phyloP scores from a whole-genome alignment of 768 basidiomycete genomes.

The Exsudoporus frostii region DNA sequence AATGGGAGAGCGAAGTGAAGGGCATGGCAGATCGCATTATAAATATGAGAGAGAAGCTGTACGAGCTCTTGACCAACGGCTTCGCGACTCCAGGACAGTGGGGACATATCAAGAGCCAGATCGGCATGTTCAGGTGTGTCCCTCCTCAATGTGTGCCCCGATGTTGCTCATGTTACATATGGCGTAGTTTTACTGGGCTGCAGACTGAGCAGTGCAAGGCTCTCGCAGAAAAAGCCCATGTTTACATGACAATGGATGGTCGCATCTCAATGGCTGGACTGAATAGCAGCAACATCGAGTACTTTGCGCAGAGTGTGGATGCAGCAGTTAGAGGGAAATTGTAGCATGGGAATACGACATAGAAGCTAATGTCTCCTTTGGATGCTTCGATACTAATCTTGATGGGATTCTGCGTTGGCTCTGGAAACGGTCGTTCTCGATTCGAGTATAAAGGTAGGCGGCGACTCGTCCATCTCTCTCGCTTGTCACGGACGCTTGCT shows the following conservation, averaged over 20 bases:
- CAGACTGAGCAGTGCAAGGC: constrained; percentile 74
- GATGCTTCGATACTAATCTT: constrained; percentile 24
- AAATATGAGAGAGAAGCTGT: constrained; percentile 84
- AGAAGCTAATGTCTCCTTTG: constrained; percentile 18
- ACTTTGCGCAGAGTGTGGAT: constrained; percentile 86
- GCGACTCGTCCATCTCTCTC: neutral
- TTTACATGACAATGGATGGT: constrained; percentile 93
- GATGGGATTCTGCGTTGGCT: constrained; percentile 13
- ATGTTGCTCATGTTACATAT: constrained; percentile 1
- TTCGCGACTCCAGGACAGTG: constrained; percentile 91
- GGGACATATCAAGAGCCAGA: constrained; percentile 93
- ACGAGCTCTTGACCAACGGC: constrained; percentile 69
- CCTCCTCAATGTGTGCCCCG: neutral
- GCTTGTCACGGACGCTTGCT: neutral
- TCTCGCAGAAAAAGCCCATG: constrained; percentile 82
- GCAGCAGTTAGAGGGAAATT: constrained; percentile 76
- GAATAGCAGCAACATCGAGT: constrained; percentile 79
- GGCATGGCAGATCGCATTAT: constrained; percentile 96
- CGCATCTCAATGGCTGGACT: constrained; percentile 94
- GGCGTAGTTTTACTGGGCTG: constrained; percentile 78
- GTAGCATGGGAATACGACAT: constrained; percentile 39
- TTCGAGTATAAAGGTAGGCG: constrained; percentile 17
- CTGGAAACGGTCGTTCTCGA: constrained; percentile 11
- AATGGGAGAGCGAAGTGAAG: constrained; percentile 93
- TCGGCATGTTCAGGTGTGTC: constrained; percentile 94